These are phyloP conservation scores for Monosporozyma solicola DNA, from an alignment of 805 yeast genomes.

Conservation along the genomic window DNA sequence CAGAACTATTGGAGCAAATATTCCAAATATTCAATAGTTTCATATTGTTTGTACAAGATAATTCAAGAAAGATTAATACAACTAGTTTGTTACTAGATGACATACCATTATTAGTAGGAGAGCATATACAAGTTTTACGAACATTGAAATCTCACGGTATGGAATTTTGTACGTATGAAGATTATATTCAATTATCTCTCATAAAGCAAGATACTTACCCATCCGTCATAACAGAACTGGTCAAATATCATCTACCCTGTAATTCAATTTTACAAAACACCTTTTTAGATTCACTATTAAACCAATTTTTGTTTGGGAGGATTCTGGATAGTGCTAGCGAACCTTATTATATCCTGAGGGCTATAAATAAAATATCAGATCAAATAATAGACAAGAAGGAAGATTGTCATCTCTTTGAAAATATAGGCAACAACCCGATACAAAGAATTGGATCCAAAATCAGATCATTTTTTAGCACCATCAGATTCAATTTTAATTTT, in stretches of 20 bases:
- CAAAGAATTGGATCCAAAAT: neutral
- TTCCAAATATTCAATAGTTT: conserved; percentile 12
- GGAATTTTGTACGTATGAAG: neutral
- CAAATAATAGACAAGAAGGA: neutral
- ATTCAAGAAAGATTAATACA: conserved; percentile 3
- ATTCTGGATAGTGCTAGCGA: conserved; percentile 19
- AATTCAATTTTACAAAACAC: conserved; percentile 17
- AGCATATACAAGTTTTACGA: conserved; percentile 13
- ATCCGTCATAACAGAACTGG: conserved; percentile 6
- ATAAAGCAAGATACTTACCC: conserved; percentile 15
- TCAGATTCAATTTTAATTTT: neutral
- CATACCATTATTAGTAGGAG: conserved; percentile 17
- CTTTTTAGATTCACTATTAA: conserved; percentile 18
- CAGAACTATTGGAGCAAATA: conserved; percentile 13
- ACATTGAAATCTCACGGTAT: neutral
- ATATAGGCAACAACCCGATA: neutral
- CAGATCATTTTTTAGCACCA: neutral
- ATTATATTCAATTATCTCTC: conserved; percentile 10
- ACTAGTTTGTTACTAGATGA: conserved; percentile 19
- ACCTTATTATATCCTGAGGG: conserved; percentile 20
- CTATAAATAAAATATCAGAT: conserved; percentile 10
- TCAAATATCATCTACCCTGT: conserved; percentile 7
- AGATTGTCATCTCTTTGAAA: neutral
- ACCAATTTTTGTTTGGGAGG: conserved; percentile 18
- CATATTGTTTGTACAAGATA: conserved; percentile 2